Evolutionary conservation across 1,284 basidiomycete species (phyloP).

Genomic region (Cerioporus squamosus): DNA sequence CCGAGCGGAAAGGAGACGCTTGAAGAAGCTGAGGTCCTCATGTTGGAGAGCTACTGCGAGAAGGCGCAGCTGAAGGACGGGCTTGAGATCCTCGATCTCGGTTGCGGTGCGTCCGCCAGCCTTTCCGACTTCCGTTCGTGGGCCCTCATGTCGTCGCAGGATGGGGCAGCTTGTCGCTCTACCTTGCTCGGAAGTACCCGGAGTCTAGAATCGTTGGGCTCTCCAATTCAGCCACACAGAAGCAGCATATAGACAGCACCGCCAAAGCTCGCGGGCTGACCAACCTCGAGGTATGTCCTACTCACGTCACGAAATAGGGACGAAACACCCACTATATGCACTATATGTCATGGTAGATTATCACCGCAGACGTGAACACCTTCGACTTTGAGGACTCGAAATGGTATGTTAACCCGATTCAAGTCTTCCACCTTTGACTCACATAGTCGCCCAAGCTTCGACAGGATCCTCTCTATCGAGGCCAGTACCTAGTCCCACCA

Average conservation of each 20-base stretch:
- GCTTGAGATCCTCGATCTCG: slow-evolving; percentile 71
- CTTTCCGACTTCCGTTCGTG: not conserved
- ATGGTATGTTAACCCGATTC: slow-evolving; percentile 41
- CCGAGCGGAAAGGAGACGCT: slow-evolving; percentile 68
- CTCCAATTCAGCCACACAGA: slow-evolving; percentile 78
- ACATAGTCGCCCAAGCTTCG: slow-evolving; percentile 51
- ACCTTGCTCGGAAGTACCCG: slow-evolving; percentile 76
- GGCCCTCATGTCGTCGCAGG: slow-evolving; percentile 40
- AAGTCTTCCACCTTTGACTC: slow-evolving; percentile 25
- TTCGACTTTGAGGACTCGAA: slow-evolving; percentile 60
- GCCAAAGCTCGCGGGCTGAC: slow-evolving; percentile 57
- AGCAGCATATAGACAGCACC: slow-evolving; percentile 63
- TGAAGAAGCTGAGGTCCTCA: slow-evolving; percentile 70
- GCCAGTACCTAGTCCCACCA: slow-evolving; percentile 32
- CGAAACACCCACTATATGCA: not conserved
- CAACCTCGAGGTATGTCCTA: slow-evolving; percentile 54
- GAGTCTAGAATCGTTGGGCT: slow-evolving; percentile 67
- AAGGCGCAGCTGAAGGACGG: slow-evolving; percentile 73
- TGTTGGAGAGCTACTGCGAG: slow-evolving; percentile 73
- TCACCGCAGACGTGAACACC: slow-evolving; percentile 75
- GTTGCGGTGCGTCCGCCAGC: slow-evolving; percentile 55
- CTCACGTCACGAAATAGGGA: not conserved
- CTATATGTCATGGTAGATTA: slow-evolving; percentile 50
- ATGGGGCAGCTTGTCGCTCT: slow-evolving; percentile 77
- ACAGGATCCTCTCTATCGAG: slow-evolving; percentile 78